Evolutionary conservation across 257 asterid species (phyloP), one percentile per base, ranked within the genome.

Genomic region (Gynochthodes officinalis): DNA sequence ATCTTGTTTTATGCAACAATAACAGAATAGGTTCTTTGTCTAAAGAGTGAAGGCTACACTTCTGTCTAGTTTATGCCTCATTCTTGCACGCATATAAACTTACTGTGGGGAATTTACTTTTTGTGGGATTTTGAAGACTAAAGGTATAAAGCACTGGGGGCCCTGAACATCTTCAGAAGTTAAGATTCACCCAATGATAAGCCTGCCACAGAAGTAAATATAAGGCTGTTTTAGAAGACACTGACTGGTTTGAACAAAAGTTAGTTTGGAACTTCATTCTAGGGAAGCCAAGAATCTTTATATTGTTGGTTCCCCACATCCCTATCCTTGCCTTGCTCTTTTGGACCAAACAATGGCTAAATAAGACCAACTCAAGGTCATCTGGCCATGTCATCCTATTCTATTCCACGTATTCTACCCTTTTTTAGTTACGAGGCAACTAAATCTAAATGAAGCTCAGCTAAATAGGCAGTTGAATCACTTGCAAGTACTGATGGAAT

Each of bases 241-340:
- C 84, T 86, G 91, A 83, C 95, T 80, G 75, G 90, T 92, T 92
- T 92, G 97, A 92, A 92, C 73, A 84, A 87, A 79, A 88, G 87
- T 71, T 79, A 77, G 30, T 54, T 67, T 76, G 78, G 85, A 81
- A 86, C 84, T 83, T 64, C 86, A 88, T 79, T 73, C 85, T 86
- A 81, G 77, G 78, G 96, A 91, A 85, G 98, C 91, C 88, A 87
- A 90, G 96, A 91, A 89, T 89, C 84, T 89, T 80, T 82, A 76
- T 77, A 27, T 39, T 40, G 46, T 81, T 76, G 73, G 88, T 86
- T 82, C 89, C 89, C 91, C 80, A 71, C 84, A 81, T 76, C 69
- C 70, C 73, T 73, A 73, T 85, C 80, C 82, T 80, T 87, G 67
- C 75, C 77, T 79, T 85, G 61, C 84, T 71, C 89, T 84, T 87